Percentiles rank a stretch among this genome's conserved stretches.
phyloP scores from a whole-genome alignment of 1,139 yeast species.

The Debaryomyces sp. region DNA sequence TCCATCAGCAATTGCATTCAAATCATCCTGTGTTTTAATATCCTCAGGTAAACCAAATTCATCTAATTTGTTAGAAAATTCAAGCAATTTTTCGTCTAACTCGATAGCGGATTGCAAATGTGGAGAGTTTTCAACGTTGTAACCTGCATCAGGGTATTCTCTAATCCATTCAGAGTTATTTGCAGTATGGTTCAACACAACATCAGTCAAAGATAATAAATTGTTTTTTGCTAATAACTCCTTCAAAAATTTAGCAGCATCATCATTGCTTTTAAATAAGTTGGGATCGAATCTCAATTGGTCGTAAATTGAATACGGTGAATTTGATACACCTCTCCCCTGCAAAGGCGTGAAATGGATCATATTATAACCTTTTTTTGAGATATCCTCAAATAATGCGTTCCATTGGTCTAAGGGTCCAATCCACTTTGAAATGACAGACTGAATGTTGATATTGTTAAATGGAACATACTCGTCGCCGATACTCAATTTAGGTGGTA shows the following conservation, averaged over 20 bases:
- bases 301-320: slow-evolving; percentile 91
- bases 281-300: slow-evolving; percentile 76
- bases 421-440: slow-evolving; percentile 90
- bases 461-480: slow-evolving; percentile 63
- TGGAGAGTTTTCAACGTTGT: slow-evolving; percentile 84
- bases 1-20: slow-evolving; percentile 64
- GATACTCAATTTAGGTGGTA: slow-evolving; percentile 72
- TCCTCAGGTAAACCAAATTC: slow-evolving; percentile 62
- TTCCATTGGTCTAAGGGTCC: slow-evolving; percentile 73
- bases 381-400: slow-evolving; percentile 58
- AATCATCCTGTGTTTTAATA: slow-evolving; percentile 53
- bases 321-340: slow-evolving; percentile 82
- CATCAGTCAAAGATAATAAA: slow-evolving; percentile 81
- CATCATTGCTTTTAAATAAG: slow-evolving; percentile 51
- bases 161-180: slow-evolving; percentile 83
- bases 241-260: slow-evolving; percentile 30
- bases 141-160: slow-evolving; percentile 89
- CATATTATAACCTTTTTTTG: slow-evolving; percentile 87
- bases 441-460: slow-evolving; percentile 81
- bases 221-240: slow-evolving; percentile 56
- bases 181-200: slow-evolving; percentile 95
- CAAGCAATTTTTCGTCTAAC: slow-evolving; percentile 67
- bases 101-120: slow-evolving; percentile 85
- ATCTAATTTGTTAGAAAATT: slow-evolving; percentile 60
- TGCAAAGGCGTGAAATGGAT: slow-evolving; percentile 94